These are phyloP conservation scores for Ilyonectria sp. DNA, from an alignment of 2,329 filamentous ascomycete genomes.

Conservation along the genomic window DNA sequence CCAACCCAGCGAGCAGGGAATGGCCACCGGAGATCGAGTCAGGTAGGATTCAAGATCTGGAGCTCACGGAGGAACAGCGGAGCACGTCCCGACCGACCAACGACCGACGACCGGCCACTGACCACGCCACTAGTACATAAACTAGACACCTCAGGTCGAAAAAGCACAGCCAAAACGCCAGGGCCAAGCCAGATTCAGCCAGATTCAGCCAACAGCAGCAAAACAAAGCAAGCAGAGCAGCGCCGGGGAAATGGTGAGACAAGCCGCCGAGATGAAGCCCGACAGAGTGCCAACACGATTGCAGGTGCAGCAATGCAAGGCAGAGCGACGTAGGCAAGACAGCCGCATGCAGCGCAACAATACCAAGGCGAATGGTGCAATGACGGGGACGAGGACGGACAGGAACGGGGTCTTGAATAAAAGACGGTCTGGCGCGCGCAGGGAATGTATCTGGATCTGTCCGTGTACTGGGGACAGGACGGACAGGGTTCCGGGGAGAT, in stretches of 20 bases:
- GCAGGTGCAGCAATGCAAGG: slow-evolving; percentile 13
- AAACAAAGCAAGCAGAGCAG: slow-evolving; percentile 12
- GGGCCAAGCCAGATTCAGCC: slow-evolving; percentile 14
- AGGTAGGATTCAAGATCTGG: slow-evolving; percentile 25
- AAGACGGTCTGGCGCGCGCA: slow-evolving; percentile 24
- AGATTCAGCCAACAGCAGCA: slow-evolving; percentile 1
- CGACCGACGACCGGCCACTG: slow-evolving; percentile 25
- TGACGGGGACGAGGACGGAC: slow-evolving; percentile 10
- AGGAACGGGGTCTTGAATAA: slow-evolving; percentile 30
- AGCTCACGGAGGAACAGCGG: slow-evolving; percentile 16
- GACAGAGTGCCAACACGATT: not conserved
- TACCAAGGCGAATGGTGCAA: slow-evolving; percentile 5
- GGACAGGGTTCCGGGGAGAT: slow-evolving; percentile 2
- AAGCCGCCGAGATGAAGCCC: slow-evolving; percentile 18
- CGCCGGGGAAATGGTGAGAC: slow-evolving; percentile 17
- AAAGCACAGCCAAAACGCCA: slow-evolving; percentile 22
- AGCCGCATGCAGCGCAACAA: not conserved
- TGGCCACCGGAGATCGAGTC: slow-evolving; percentile 24
- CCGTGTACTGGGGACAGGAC: slow-evolving; percentile 1
- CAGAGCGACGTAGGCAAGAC: slow-evolving; percentile 1
- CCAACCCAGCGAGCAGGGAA: slow-evolving; percentile 21
- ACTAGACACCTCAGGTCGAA: slow-evolving; percentile 28
- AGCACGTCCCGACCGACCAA: slow-evolving; percentile 1
- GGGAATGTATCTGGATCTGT: slow-evolving; percentile 20
- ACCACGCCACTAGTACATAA: slow-evolving; percentile 9